Conservation (phyloP, 495 filamentous ascomycete genomes). For the Letharia lupina region DNA sequence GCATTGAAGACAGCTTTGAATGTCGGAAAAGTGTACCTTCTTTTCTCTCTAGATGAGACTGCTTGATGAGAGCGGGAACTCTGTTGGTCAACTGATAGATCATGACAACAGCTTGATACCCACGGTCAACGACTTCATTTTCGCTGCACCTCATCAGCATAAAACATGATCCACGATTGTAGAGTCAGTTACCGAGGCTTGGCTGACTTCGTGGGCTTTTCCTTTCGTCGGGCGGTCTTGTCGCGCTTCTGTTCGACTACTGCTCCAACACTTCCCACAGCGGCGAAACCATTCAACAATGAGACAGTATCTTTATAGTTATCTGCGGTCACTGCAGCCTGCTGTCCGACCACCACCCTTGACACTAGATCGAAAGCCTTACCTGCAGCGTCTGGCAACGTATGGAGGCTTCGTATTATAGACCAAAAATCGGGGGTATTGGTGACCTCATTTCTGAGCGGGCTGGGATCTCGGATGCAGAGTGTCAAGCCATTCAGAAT, state of each 20-base stretch:
- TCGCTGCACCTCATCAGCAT: conserved; percentile 40
- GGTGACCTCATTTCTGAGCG: conserved; percentile 82
- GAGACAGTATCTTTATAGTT: conserved; percentile 84
- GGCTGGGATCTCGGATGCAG: conserved; percentile 66
- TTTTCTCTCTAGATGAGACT: conserved; percentile 81
- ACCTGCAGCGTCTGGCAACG: conserved; percentile 56
- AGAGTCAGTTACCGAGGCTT: conserved; percentile 47
- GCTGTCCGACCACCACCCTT: conserved; percentile 50
- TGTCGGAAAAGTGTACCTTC: conserved; percentile 51
- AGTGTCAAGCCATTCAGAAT: conserved; percentile 69
- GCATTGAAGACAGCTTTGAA: neutral
- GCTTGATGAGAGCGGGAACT: conserved; percentile 77
- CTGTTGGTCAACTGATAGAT: conserved; percentile 72
- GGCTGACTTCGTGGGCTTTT: conserved; percentile 47
- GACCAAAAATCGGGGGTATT: conserved; percentile 97
- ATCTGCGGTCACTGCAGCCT: conserved; percentile 78
- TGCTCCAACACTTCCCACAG: conserved; percentile 72
- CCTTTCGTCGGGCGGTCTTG: conserved; percentile 33
- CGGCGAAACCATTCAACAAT: conserved; percentile 83
- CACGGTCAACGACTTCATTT: conserved; percentile 66
- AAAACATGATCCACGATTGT: neutral
- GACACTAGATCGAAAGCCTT: conserved; percentile 79
- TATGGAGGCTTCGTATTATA: conserved; percentile 67
- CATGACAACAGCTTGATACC: conserved; percentile 68
- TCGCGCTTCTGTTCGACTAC: conserved; percentile 74